phyloP scores from a whole-genome alignment of 495 filamentous ascomycete species.

The Hypoxylon trugodes region DNA sequence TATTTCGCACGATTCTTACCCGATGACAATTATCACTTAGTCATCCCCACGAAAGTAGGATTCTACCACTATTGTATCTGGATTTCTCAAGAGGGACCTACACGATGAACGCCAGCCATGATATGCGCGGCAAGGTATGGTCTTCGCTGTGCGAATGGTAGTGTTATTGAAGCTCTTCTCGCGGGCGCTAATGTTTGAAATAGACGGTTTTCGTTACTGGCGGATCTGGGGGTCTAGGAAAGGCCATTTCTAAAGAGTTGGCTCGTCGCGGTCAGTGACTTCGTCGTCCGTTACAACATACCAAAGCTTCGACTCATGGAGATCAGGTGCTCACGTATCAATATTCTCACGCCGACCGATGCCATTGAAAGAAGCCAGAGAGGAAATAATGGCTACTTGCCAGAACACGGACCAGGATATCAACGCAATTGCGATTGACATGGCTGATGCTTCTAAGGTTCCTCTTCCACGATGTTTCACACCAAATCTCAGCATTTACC shows the following conservation, averaged over 20 bases:
- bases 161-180: too few species aligned
- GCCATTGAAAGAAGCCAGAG: slow-evolving; percentile 36
- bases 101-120: too few species aligned
- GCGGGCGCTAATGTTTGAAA: slow-evolving; percentile 3
- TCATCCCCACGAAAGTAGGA: too few species aligned
- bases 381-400: slow-evolving; percentile 30
- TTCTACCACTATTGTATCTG: too few species aligned
- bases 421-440: slow-evolving; percentile 33
- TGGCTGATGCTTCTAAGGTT: slow-evolving; percentile 31
- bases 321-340: slow-evolving; percentile 41
- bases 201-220: slow-evolving; percentile 45
- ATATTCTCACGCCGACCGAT: slow-evolving; percentile 35
- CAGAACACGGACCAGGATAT: slow-evolving; percentile 21
- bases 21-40: too few species aligned
- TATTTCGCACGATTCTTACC: too few species aligned
- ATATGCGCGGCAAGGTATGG: too few species aligned
- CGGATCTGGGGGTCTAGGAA: slow-evolving; percentile 42
- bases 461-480: background rate
- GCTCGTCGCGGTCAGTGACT: slow-evolving; percentile 37
- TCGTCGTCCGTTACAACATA: too few species aligned
- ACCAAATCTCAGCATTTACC: background rate
- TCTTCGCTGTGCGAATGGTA: too few species aligned
- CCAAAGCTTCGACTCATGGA: too few species aligned
- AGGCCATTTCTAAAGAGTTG: slow-evolving; percentile 42
- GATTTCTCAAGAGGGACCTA: too few species aligned